Evolutionary conservation across 805 yeast genomes (phyloP).

Genomic region (Starmerella khaoyaiensis): DNA sequence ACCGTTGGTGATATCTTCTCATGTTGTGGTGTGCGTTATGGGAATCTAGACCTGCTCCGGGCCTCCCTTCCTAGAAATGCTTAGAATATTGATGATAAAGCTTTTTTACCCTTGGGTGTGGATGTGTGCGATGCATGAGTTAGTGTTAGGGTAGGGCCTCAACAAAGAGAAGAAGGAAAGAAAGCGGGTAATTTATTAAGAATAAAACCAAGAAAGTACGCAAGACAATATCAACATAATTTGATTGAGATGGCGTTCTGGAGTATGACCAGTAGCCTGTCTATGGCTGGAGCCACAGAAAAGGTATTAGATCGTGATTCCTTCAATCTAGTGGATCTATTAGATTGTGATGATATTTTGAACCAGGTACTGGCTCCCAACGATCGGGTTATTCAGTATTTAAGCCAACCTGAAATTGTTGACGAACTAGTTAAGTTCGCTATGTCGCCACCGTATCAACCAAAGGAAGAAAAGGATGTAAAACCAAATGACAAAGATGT

Average conservation of each 20-base stretch:
- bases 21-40: no score
- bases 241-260: conserved; percentile 53
- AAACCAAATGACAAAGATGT: neutral
- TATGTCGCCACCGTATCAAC: conserved; percentile 29
- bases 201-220: no score
- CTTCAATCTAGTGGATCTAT: conserved; percentile 36
- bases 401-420: conserved; percentile 66
- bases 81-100: no score
- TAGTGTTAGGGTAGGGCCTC: no score
- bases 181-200: no score
- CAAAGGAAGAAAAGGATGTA: neutral
- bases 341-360: conserved; percentile 63
- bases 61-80: no score
- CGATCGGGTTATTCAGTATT: conserved; percentile 60
- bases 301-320: conserved; percentile 37
- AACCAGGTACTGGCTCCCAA: conserved; percentile 64
- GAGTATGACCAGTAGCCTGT: conserved; percentile 32
- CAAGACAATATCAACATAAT: no score
- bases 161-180: no score
- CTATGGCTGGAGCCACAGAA: conserved; percentile 27
- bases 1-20: no score
- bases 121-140: no score
- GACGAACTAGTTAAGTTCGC: conserved; percentile 48
- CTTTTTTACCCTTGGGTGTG: no score
- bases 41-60: no score